These are phyloP conservation scores for Boletus vermiculosoides DNA, from an alignment of 768 basidiomycete species.

Conservation along the genomic window DNA sequence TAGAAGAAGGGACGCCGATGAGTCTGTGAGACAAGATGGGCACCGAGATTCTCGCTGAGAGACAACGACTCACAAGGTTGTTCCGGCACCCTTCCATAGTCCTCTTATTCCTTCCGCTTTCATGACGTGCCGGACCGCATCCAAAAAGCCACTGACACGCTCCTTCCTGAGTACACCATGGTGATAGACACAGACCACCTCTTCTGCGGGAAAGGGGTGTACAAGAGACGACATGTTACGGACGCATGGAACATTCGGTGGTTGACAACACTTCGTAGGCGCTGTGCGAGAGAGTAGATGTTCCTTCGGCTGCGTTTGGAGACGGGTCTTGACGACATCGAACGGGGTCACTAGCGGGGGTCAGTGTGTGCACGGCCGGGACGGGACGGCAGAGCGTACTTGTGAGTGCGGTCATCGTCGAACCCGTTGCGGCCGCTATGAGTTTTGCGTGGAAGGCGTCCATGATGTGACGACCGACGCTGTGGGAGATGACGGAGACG, in stretches of 20 bases:
- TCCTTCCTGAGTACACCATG: slow-evolving; percentile 66
- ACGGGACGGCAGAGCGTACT: slow-evolving; percentile 47
- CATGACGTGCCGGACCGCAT: slow-evolving; percentile 79
- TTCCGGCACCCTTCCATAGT: slow-evolving; percentile 94
- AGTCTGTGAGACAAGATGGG: slow-evolving; percentile 45
- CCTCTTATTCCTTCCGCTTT: slow-evolving; percentile 79
- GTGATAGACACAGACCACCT: slow-evolving; percentile 80
- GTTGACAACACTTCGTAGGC: slow-evolving; percentile 68
- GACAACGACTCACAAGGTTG: slow-evolving; percentile 64
- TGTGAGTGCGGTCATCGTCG: slow-evolving; percentile 78
- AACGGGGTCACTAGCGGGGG: slow-evolving; percentile 90
- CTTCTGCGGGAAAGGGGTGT: slow-evolving; percentile 52
- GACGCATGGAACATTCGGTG: slow-evolving; percentile 50
- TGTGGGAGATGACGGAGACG: neutral
- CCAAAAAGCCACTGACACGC: slow-evolving; percentile 80
- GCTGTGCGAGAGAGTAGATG: slow-evolving; percentile 55
- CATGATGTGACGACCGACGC: slow-evolving; percentile 35
- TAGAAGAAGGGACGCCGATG: slow-evolving; percentile 89
- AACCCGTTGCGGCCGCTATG: slow-evolving; percentile 75
- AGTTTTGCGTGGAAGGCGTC: slow-evolving; percentile 77
- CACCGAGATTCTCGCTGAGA: neutral
- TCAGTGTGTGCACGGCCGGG: slow-evolving; percentile 8
- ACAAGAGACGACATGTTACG: slow-evolving; percentile 77
- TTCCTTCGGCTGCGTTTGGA: slow-evolving; percentile 84
- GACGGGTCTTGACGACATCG: slow-evolving; percentile 94